Conservation (phyloP, 345 rosid genomes). For the Aquilaria malaccensis region DNA sequence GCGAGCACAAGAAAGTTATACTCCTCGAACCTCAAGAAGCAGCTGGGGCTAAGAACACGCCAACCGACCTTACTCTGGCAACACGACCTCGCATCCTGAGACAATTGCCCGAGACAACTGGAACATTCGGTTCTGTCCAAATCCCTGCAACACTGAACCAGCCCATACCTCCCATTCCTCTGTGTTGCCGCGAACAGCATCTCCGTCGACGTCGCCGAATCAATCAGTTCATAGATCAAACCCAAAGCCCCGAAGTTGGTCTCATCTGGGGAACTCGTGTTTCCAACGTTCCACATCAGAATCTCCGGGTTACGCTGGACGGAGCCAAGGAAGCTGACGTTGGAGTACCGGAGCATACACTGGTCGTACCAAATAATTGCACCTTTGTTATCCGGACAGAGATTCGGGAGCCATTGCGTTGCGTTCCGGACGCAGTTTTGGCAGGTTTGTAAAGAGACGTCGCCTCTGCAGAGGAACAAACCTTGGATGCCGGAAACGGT, state of each 20-base stretch:
- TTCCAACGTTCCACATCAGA: constrained; percentile 9
- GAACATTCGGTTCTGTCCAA: constrained; percentile 11
- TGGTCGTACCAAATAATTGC: constrained; percentile 26
- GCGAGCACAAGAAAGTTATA: constrained; percentile 6
- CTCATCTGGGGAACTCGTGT: constrained; percentile 8
- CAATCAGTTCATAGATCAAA: constrained; percentile 10
- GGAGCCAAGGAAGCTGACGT: constrained; percentile 16
- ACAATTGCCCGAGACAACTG: constrained; percentile 13
- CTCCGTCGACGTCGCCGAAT: background rate
- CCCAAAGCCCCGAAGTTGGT: background rate
- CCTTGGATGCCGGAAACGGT: constrained; percentile 16
- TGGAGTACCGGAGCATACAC: constrained; percentile 24
- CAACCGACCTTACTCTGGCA: constrained; percentile 25
- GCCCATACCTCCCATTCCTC: constrained; percentile 15
- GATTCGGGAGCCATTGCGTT: constrained; percentile 3
- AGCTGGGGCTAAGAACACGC: constrained; percentile 27
- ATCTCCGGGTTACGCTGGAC: background rate
- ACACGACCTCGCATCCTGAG: background rate
- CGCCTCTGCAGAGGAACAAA: constrained; percentile 31
- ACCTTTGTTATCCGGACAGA: constrained; percentile 7
- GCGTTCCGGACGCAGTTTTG: constrained; percentile 20
- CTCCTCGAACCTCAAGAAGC: constrained; percentile 25
- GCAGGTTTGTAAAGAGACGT: constrained; percentile 16
- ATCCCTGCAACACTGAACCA: constrained; percentile 35
- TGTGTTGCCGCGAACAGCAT: constrained; percentile 10